A percentile compares a stretch with the other conserved stretches of the same genome.
These are phyloP conservation scores for Crepidotus sp. DNA, from an alignment of 1,284 basidiomycete species.

Conservation along the genomic window DNA sequence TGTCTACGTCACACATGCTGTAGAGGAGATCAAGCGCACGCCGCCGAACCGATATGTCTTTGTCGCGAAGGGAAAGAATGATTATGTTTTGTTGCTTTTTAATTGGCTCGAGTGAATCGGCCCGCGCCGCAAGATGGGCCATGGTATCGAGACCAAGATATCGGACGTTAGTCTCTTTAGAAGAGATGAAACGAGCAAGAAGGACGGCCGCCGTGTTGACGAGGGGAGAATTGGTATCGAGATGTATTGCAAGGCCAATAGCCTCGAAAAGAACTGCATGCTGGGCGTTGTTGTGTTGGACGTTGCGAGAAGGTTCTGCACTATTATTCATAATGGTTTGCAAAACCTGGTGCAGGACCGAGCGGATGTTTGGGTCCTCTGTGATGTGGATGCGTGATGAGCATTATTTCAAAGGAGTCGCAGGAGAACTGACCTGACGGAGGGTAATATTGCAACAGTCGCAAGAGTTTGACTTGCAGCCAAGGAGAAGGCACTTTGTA, in stretches of 20 bases:
- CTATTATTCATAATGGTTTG: conserved; percentile 90
- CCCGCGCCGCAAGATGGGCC: conserved; percentile 93
- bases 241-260: conserved; percentile 93
- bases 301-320: conserved; percentile 86
- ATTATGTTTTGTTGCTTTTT: conserved; percentile 96
- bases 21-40: conserved; percentile 93
- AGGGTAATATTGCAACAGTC: conserved; percentile 92
- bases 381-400: conserved; percentile 12
- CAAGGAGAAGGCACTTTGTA: conserved; percentile 97
- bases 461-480: conserved; percentile 94
- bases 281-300: conserved; percentile 98
- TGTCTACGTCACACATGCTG: conserved; percentile 97
- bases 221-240: conserved; percentile 86
- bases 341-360: conserved; percentile 76
- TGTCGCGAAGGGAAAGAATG: conserved; percentile 89
- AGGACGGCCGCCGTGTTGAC: conserved; percentile 88
- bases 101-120: conserved; percentile 83
- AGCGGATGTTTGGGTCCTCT: conserved; percentile 80
- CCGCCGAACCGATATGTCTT: conserved; percentile 94
- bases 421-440: conserved; percentile 62
- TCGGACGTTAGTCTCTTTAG: conserved; percentile 96
- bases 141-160: conserved; percentile 98
- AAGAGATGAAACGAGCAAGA: conserved; percentile 91
- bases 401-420: conserved; percentile 5
- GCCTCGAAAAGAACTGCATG: conserved; percentile 98